Base-by-base conservation (phyloP, 164 flowering plant species). In the Vitis vinifera region DNA sequence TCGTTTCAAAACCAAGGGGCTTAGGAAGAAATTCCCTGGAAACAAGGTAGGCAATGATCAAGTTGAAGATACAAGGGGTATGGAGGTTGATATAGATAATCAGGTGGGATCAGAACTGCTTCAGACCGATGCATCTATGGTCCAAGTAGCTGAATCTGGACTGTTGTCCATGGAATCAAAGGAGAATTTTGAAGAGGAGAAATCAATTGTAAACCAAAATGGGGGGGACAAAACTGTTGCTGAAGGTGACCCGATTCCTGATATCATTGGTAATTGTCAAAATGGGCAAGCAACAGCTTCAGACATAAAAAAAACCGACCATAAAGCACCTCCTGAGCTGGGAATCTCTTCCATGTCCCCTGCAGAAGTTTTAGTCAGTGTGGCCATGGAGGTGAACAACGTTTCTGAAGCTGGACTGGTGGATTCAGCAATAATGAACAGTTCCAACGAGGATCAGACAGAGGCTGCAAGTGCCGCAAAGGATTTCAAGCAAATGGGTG, bases 1-100 rank as follows among this genome's bases (percentile, higher is more conserved):
- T 7, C 79, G 79, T 14, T 76, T 75, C 48, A 92, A 83, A 59
- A 89, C 83, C 74, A 84, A 65, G 63, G 51, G 14, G 58, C 31
- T 53, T 12, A 87, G 68, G 69, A 81, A 60, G 74, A 85, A 70
- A 64, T 72, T 60, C 51, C 50, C 50, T 19, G 59, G 69, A 23
- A 71, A 63, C 12, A 80, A 67, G 15, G 71, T 17, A 11, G 72
- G 67, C 13, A 55, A 55, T 30, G n/a, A 55, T 55, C 75, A 59
- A 60, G 63, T 2, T 55, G 53, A 62, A 59, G 50, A 29, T 61
- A 51, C 19, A 7, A 63, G 57, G 8, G 49, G 23, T 11, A 17
- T 61, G 52, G 68, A 44, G 51, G 31, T 51, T 7, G 29, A 19
- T 55, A 15, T 13, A 37, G 52, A 49, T 59, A 59, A 23, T 31